Evolutionary conservation across 2,329 filamentous ascomycete genomes (phyloP), one percentile per base, ranked within the genome.

Genomic region (Claviceps digitariae): DNA sequence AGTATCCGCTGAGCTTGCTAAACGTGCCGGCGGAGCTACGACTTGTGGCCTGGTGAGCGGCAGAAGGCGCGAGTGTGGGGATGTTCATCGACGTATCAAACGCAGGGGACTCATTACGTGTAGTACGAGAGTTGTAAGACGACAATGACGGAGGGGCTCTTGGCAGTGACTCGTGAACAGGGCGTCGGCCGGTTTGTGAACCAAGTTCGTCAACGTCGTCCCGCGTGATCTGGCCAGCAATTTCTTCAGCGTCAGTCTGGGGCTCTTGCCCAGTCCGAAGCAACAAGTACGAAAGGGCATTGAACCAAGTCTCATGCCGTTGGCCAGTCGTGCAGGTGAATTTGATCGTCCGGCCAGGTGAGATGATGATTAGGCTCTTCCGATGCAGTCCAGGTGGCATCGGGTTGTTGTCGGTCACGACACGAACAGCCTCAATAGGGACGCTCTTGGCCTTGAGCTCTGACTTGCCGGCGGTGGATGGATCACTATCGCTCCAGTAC

Each of bases 281-380:
- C 38, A 97, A 77, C 15, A 98, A 78, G 66, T 98, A 98, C 1
- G 89, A 95, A 52, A 98, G 76, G 0, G 93, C 90, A 64, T 97
- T 97, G 76, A 93, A 95, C 93, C 93, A 98, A 1, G 90, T 97
- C 72, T 98, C 93, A 64, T 98, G 93, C 56, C 93, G 81, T 66
- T 96, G 90, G 40, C 89, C 87, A 3, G 93, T 98, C 2, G 88
- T 84, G 57, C 91, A 94, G 1, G 93, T 98, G 60, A 98, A 95
- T 68, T 95, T 91, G 69, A 98, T 82, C 17, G 83, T 83, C 59
- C 93, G 83, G 50, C 90, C 90, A 21, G 90, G 90, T 1, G 91
- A 93, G 55, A 95, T 78, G 54, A 98, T 84, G 53, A 97, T 78
- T 61, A 98, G 74, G 67, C 90, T 95, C 80, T 95, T 95, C 60